phyloP scores from a whole-genome alignment of 75 land plant genomes.

The Cupressus sempervirens region DNA sequence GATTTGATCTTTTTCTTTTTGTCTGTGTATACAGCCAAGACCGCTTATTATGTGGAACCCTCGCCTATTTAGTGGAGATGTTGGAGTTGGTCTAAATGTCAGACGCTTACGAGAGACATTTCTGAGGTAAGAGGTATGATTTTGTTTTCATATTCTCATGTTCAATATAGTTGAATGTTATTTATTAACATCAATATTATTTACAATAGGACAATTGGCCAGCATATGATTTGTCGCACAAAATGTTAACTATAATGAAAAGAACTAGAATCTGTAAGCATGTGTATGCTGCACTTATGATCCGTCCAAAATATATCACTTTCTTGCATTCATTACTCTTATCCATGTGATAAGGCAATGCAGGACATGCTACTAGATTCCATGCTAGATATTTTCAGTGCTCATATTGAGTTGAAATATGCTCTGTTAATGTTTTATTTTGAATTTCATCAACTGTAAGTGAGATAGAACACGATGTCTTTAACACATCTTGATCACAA shows the following conservation, averaged over 20 bases:
- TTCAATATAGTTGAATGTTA: neutral
- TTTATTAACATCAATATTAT: neutral
- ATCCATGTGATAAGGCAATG: neutral
- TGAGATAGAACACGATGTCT: no score
- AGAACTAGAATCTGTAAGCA: neutral
- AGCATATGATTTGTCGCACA: neutral
- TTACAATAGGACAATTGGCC: neutral
- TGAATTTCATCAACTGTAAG: no score
- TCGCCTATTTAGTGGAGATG: conserved; percentile 87
- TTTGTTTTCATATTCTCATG: neutral
- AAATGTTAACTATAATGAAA: neutral
- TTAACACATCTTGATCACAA: no score
- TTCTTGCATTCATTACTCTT: neutral
- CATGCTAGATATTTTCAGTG: neutral
- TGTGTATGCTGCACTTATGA: neutral
- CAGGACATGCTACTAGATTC: neutral
- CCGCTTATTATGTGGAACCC: conserved; percentile 99
- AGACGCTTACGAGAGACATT: conserved; percentile 64
- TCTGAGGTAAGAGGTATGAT: conserved; percentile 49
- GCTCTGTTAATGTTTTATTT: no score
- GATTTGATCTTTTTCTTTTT: neutral
- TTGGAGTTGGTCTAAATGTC: conserved; percentile 93
- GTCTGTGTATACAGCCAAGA: conserved; percentile 46
- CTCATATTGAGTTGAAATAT: neutral
- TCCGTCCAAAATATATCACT: neutral